A percentile compares a stretch with the other conserved stretches of the same genome.
Conservation (phyloP, 768 basidiomycete genomes). For the Saitozyma podzolica region DNA sequence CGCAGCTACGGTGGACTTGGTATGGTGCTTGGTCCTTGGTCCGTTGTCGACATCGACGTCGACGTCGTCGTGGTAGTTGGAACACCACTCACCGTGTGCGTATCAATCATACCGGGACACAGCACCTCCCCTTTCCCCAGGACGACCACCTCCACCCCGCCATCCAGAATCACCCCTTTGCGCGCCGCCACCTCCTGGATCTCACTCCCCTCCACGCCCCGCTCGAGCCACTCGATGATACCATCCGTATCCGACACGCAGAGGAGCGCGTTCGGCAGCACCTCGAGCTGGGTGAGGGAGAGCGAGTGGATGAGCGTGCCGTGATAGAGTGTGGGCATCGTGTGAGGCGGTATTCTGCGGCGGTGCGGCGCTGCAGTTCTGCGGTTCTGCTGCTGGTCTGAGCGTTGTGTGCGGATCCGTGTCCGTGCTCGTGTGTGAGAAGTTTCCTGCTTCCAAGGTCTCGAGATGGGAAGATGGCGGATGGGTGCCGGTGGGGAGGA, state of each 20-base stretch:
- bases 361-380: no score
- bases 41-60: no score
- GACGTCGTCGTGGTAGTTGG: no score
- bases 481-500: no score
- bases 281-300: constrained; percentile 36
- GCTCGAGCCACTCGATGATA: constrained; percentile 70
- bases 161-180: constrained; percentile 57
- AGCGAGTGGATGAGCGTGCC: constrained; percentile 43
- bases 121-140: constrained; percentile 63
- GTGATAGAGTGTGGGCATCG: constrained; percentile 24
- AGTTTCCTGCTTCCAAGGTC: no score
- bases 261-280: constrained; percentile 61
- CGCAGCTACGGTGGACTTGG: neutral
- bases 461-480: no score
- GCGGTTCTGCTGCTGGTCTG: neutral
- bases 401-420: neutral
- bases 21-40: no score
- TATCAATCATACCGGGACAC: constrained; percentile 87
- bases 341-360: neutral
- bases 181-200: constrained; percentile 57
- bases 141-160: constrained; percentile 51
- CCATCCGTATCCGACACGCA: constrained; percentile 58
- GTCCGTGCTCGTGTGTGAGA: neutral
- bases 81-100: constrained; percentile 69
- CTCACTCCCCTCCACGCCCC: constrained; percentile 57